Evolutionary conservation across 495 filamentous ascomycete species (phyloP).

Genomic region (Beverwykella pulmonaria): DNA sequence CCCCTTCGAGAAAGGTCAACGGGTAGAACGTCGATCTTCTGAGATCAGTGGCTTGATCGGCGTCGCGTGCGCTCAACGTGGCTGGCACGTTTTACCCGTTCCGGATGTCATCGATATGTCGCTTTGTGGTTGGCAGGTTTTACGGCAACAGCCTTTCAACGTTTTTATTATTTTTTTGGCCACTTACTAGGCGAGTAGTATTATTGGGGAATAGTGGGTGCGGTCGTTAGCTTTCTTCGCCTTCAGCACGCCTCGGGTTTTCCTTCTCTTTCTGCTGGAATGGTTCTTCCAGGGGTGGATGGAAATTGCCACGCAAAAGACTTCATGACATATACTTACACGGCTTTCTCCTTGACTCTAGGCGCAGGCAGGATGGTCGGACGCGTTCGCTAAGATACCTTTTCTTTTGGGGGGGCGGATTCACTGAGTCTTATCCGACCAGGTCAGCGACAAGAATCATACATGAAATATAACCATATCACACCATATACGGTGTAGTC

Average conservation of each 20-base stretch:
- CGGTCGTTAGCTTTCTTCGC: neutral
- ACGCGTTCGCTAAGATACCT: neutral
- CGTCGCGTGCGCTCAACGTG: conserved; percentile 33
- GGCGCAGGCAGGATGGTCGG: neutral
- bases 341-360: neutral
- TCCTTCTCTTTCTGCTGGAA: neutral
- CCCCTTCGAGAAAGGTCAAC: conserved; percentile 25
- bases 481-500: neutral
- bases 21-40: conserved; percentile 14
- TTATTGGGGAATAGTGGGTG: too few relatives aligned
- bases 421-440: neutral
- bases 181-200: neutral
- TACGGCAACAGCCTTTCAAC: neutral
- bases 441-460: neutral
- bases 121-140: conserved; percentile 13
- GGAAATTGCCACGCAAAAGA: neutral
- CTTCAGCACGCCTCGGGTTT: neutral
- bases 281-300: neutral
- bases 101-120: conserved; percentile 8
- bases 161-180: conserved; percentile 4
- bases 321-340: neutral
- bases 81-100: conserved; percentile 29
- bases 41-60: conserved; percentile 40
- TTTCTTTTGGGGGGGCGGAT: neutral
- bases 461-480: too few relatives aligned